phyloP scores from a whole-genome alignment of 2,329 filamentous ascomycete genomes.

The Bipolaris sorokiniana region DNA sequence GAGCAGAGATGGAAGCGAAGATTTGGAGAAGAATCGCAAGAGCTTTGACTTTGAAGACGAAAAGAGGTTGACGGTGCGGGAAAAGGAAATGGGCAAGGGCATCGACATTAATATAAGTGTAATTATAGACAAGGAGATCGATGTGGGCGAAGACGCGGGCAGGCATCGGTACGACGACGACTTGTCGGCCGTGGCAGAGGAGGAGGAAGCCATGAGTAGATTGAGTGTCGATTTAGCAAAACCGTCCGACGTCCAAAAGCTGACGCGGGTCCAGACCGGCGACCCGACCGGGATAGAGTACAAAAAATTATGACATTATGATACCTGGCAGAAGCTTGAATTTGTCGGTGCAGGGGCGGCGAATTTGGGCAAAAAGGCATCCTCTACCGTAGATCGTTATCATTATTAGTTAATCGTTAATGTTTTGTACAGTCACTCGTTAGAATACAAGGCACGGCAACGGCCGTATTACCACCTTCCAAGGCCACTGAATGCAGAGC shows the following conservation, averaged over 20 bases:
- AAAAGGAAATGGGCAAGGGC: slow-evolving; percentile 9
- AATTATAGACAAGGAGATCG: not conserved
- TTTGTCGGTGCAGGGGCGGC: not conserved
- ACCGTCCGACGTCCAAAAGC: slow-evolving; percentile 3
- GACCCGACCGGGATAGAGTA: slow-evolving; percentile 9
- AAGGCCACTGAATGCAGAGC: slow-evolving; percentile 17
- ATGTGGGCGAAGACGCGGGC: not conserved
- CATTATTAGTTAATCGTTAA: not conserved
- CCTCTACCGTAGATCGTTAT: not conserved
- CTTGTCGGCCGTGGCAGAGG: slow-evolving; percentile 18
- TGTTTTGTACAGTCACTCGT: not conserved
- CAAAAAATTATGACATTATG: slow-evolving; percentile 8
- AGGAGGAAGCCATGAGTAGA: not conserved
- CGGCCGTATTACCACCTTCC: slow-evolving; percentile 16
- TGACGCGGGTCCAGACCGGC: not conserved
- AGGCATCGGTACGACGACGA: slow-evolving; percentile 21
- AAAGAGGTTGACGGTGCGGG: slow-evolving; percentile 7
- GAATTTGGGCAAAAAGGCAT: not conserved
- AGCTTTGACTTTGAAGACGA: slow-evolving; percentile 7
- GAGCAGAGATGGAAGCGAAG: slow-evolving; percentile 4
- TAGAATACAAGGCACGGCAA: no score
- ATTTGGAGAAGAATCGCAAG: slow-evolving; percentile 3
- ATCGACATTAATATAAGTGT: not conserved
- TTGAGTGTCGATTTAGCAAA: slow-evolving; percentile 9
- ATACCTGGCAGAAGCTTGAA: not conserved